A percentile compares a stretch with the other conserved stretches of the same genome.
phyloP scores from a whole-genome alignment of 2,329 filamentous ascomycete species.

The Phaeoacremonium minimum region DNA sequence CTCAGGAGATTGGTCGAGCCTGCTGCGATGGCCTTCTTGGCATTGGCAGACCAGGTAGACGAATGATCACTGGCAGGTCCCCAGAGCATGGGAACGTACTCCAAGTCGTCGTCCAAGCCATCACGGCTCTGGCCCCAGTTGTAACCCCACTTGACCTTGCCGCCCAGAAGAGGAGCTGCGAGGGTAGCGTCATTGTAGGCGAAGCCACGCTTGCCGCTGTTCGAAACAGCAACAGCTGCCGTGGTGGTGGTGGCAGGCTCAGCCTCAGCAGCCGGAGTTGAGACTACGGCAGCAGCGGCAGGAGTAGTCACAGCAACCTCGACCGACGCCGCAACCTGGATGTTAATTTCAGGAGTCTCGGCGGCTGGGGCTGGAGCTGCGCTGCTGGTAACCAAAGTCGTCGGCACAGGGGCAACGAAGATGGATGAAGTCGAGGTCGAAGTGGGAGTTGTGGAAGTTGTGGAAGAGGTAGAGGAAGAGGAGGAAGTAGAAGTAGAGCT shows the following conservation, averaged over 20 bases:
- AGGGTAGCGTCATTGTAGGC: constrained; percentile 60
- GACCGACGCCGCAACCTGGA: constrained; percentile 1
- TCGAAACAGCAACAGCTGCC: constrained; percentile 17
- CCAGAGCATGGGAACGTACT: constrained; percentile 68
- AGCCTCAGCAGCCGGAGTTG: constrained; percentile 8
- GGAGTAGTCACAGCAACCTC: constrained; percentile 1
- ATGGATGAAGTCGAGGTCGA: constrained; percentile 1
- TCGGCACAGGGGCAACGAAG: constrained; percentile 3
- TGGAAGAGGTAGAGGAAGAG: constrained; percentile 1
- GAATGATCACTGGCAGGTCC: constrained; percentile 38
- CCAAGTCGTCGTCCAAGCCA: constrained; percentile 36
- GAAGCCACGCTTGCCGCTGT: constrained; percentile 57
- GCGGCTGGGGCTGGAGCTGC: constrained; percentile 10
- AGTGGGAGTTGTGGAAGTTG: background rate
- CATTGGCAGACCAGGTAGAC: constrained; percentile 44
- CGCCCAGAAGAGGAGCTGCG: constrained; percentile 42
- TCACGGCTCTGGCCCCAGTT: constrained; percentile 57
- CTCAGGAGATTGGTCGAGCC: constrained; percentile 56
- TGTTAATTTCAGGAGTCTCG: constrained; percentile 10
- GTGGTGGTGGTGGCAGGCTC: constrained; percentile 11
- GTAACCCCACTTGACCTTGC: constrained; percentile 57
- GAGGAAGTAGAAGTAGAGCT: constrained; percentile 7
- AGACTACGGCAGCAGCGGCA: constrained; percentile 5
- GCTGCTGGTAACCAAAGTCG: constrained; percentile 5
- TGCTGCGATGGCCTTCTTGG: constrained; percentile 42